A percentile compares a stretch with the other conserved stretches of the same genome.
phyloP scores from a whole-genome alignment of 2,329 filamentous ascomycete genomes.

The Talaromyces sp. region DNA sequence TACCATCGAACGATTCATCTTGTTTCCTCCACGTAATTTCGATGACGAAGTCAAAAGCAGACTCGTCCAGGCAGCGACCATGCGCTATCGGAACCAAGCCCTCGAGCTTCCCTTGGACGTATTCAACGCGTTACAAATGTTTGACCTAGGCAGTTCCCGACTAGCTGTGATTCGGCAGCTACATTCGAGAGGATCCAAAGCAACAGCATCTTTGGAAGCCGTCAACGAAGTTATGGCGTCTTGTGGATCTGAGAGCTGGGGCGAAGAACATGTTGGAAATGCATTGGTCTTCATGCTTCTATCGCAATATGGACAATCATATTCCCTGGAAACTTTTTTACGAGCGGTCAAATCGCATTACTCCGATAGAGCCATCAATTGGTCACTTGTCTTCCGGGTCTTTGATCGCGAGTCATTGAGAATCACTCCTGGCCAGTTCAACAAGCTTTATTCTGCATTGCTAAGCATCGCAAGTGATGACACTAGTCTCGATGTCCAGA shows the following conservation, averaged over 20 bases:
- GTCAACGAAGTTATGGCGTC: slow-evolving; percentile 58
- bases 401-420: slow-evolving; percentile 78
- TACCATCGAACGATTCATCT: slow-evolving; percentile 80
- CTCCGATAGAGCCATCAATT: slow-evolving; percentile 56
- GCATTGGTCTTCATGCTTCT: slow-evolving; percentile 70
- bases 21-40: slow-evolving; percentile 82
- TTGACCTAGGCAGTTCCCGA: slow-evolving; percentile 41
- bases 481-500: slow-evolving; percentile 74
- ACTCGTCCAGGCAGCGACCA: slow-evolving; percentile 59
- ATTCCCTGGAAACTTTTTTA: slow-evolving; percentile 67
- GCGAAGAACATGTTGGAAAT: slow-evolving; percentile 76
- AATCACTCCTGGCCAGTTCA: slow-evolving; percentile 74
- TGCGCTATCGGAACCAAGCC: slow-evolving; percentile 64
- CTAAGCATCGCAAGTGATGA: slow-evolving; percentile 64
- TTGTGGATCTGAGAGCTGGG: slow-evolving; percentile 62
- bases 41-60: slow-evolving; percentile 70
- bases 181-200: slow-evolving; percentile 69
- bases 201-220: slow-evolving; percentile 71
- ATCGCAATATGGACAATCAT: slow-evolving; percentile 59
- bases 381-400: slow-evolving; percentile 67
- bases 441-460: slow-evolving; percentile 75
- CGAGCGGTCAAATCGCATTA: slow-evolving; percentile 55
- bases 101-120: slow-evolving; percentile 43
- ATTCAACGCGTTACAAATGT: slow-evolving; percentile 44
- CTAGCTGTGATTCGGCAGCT: slow-evolving; percentile 59